Percentiles rank a stretch among this genome's conserved stretches.
Conservation (phyloP, 2,329 filamentous ascomycete species). For the Cytospora leucostoma region DNA sequence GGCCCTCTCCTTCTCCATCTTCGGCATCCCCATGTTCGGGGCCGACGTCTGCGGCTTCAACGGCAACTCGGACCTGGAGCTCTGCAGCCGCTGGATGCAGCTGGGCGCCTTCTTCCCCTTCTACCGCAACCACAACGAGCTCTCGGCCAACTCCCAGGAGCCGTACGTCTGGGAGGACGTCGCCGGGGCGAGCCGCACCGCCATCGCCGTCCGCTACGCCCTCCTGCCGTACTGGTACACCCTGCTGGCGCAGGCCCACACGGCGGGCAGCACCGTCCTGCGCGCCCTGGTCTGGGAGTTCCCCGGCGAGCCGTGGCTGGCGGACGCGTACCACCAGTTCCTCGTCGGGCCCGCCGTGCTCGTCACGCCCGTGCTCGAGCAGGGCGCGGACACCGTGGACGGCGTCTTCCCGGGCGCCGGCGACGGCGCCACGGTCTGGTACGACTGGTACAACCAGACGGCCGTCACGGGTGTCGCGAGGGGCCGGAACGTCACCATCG, state of each 20-base stretch:
- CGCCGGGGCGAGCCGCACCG: constrained; percentile 61
- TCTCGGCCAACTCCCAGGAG: constrained; percentile 65
- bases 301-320: constrained; percentile 67
- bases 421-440: constrained; percentile 62
- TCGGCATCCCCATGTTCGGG: constrained; percentile 77
- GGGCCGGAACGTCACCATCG: constrained; percentile 45
- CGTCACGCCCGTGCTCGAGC: constrained; percentile 67
- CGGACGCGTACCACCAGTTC: constrained; percentile 70
- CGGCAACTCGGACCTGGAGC: constrained; percentile 66
- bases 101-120: constrained; percentile 71
- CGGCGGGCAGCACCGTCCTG: constrained; percentile 69
- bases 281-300: constrained; percentile 75
- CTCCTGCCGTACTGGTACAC: constrained; percentile 78
- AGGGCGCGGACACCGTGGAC: constrained; percentile 60
- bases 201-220: constrained; percentile 70
- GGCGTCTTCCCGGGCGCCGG: constrained; percentile 70
- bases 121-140: constrained; percentile 73
- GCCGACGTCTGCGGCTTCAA: constrained; percentile 71
- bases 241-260: constrained; percentile 66
- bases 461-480: constrained; percentile 44
- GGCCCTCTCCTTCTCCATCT: constrained; percentile 72
- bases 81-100: constrained; percentile 67
- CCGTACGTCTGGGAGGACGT: constrained; percentile 71
- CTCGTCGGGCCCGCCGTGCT: constrained; percentile 67
- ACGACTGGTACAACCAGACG: constrained; percentile 76